Evolutionary conservation across 106 monocot genomes (phyloP).

Genomic region (Dendrobium chrysotoxum): DNA sequence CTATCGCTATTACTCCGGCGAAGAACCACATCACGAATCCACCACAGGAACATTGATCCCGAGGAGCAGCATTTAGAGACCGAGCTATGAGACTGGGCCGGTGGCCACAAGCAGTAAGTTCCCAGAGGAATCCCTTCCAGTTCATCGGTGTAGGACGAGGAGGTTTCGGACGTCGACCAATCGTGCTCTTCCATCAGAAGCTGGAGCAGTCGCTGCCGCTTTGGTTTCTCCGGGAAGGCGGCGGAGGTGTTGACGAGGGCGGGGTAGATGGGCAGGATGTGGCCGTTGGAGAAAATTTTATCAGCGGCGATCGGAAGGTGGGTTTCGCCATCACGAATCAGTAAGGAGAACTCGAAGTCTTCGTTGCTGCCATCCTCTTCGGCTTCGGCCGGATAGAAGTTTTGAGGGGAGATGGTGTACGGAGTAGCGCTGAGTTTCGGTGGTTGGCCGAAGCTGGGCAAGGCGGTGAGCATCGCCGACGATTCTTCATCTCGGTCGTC

Average conservation of each 20-base stretch:
- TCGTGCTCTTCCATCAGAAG: not conserved
- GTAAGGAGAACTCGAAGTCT: not conserved
- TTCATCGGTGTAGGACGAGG: conserved; percentile 3
- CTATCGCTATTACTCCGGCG: conserved; percentile 27
- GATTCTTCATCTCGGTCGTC: not conserved
- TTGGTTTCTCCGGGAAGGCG: not conserved
- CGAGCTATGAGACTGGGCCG: not conserved
- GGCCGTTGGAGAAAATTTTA: conserved; percentile 5
- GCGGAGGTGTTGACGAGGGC: not conserved
- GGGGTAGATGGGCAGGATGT: conserved; percentile 4
- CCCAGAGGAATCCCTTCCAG: not conserved
- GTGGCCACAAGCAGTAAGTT: conserved; percentile 8
- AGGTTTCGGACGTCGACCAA: not conserved
- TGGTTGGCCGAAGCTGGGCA: not conserved
- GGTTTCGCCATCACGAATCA: not conserved
- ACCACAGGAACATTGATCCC: conserved; percentile 26
- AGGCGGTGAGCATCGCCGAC: not conserved
- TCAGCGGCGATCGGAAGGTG: not conserved
- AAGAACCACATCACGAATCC: conserved; percentile 18
- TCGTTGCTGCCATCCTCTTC: not conserved
- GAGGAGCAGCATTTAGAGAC: conserved; percentile 30
- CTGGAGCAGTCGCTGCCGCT: not conserved
- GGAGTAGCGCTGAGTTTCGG: not conserved
- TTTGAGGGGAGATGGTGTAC: not conserved
- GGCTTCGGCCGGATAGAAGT: not conserved